Evolutionary conservation across 257 asterid genomes (phyloP).

Genomic region (Handroanthus guayacan): DNA sequence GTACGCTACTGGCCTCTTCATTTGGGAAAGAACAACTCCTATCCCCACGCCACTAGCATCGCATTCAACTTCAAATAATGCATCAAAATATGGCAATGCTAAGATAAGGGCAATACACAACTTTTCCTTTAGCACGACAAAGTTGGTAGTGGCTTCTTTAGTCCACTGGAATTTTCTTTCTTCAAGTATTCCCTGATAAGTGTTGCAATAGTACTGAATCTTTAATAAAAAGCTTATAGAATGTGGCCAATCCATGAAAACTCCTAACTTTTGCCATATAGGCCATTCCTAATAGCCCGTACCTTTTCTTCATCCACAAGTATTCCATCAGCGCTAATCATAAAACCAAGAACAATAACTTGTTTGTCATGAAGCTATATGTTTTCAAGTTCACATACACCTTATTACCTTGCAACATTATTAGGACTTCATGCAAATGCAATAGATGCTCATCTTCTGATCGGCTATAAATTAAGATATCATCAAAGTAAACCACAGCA

Average conservation of each 20-base stretch:
- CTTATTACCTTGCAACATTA: not conserved
- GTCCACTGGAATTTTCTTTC: not conserved
- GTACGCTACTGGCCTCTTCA: no score
- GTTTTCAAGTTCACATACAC: not conserved
- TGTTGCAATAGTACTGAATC: not conserved
- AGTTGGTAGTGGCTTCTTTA: not conserved
- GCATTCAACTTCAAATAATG: not conserved
- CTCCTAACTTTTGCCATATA: not conserved
- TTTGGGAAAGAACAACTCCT: no score
- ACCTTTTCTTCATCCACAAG: not conserved
- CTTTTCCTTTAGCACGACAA: not conserved
- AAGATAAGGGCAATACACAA: not conserved
- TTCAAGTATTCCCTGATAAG: not conserved
- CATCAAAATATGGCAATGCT: not conserved
- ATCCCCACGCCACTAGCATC: no score
- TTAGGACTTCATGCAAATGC: not conserved
- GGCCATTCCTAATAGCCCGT: not conserved
- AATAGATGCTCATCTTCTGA: not conserved
- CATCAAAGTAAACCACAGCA: conserved; percentile 33
- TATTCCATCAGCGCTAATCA: not conserved
- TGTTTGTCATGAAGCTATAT: not conserved
- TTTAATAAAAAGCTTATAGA: not conserved
- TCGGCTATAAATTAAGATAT: conserved; percentile 14
- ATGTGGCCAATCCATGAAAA: not conserved
- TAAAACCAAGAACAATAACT: no score